Evolutionary conservation across 805 yeast genomes (phyloP).

Genomic region (Kockiozyma suomiensis): DNA sequence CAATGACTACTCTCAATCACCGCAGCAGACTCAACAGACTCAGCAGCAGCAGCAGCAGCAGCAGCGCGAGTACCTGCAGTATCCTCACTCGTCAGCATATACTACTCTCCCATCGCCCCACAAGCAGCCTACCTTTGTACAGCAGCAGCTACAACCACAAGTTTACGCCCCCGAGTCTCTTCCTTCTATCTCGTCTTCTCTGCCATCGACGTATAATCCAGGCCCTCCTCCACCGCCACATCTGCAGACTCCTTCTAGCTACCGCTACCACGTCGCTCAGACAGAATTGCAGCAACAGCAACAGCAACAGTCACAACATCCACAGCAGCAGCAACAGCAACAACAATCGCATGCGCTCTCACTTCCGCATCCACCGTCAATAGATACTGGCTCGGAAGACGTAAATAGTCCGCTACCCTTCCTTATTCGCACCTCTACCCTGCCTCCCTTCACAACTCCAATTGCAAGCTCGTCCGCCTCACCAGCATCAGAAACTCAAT

Average conservation of each 20-base stretch:
- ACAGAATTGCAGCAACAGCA: not conserved
- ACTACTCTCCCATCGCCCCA: slow-evolving; percentile 4
- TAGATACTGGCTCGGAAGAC: not conserved
- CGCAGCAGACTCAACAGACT: not conserved
- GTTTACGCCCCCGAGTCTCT: not conserved
- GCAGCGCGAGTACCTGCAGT: slow-evolving; percentile 3
- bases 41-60: slow-evolving; percentile 3
- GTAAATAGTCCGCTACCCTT: not conserved
- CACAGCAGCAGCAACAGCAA: slow-evolving; percentile 21
- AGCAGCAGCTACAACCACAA: slow-evolving; percentile 1
- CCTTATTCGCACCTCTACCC: slow-evolving; percentile 6
- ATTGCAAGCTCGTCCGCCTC: slow-evolving; percentile 2
- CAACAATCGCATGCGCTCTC: slow-evolving; percentile 8
- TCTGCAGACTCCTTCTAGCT: not conserved
- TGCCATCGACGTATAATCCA: no score
- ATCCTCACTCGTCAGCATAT: not conserved
- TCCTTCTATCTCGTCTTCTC: not conserved
- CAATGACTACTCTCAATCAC: not conserved
- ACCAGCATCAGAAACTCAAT: not conserved
- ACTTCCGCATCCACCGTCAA: not conserved
- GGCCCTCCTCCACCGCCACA: not conserved
- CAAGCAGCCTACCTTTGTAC: not conserved
- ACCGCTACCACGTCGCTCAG: not conserved
- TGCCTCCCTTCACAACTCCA: slow-evolving; percentile 5
- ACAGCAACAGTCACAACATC: slow-evolving; percentile 21